These are phyloP conservation scores for Rutstroemia sp. DNA, from an alignment of 2,329 filamentous ascomycete genomes.

Conservation along the genomic window DNA sequence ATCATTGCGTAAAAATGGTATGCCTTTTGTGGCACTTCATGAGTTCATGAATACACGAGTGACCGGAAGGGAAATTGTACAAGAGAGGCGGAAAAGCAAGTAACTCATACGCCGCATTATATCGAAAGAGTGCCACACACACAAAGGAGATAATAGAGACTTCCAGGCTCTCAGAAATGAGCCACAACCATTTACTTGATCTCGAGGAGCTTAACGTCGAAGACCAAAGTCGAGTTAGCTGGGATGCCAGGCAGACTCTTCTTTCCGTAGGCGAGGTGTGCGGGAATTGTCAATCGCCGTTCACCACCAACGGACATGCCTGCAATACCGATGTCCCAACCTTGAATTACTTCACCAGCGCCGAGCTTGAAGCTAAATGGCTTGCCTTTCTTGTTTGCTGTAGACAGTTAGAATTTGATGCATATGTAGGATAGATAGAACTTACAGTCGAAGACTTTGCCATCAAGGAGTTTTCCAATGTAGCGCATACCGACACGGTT, in stretches of 20 bases:
- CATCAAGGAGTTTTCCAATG: conserved; percentile 92
- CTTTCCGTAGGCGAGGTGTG: conserved; percentile 83
- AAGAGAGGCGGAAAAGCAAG: conserved; percentile 19
- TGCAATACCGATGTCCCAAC: conserved; percentile 90
- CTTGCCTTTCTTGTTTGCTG: conserved; percentile 98
- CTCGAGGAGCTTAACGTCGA: conserved; percentile 82
- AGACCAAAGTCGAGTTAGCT: conserved; percentile 81
- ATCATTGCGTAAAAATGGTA: not conserved
- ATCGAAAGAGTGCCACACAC: conserved; percentile 12
- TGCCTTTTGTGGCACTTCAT: conserved; percentile 1
- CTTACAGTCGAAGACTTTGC: conserved; percentile 91
- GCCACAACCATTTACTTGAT: conserved; percentile 57
- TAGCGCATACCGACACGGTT: conserved; percentile 92
- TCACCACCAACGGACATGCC: conserved; percentile 94
- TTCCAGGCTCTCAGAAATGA: not conserved
- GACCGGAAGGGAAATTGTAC: conserved; percentile 24
- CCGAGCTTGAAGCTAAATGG: conserved; percentile 96
- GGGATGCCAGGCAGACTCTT: conserved; percentile 79
- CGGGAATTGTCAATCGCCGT: conserved; percentile 83
- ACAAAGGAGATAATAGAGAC: not conserved
- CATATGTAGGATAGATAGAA: conserved; percentile 19
- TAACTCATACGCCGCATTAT: conserved; percentile 12
- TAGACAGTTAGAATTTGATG: not conserved
- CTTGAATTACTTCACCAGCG: conserved; percentile 93
- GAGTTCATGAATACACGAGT: conserved; percentile 13